Base-by-base conservation (phyloP, 2,329 filamentous ascomycete species). In the Thielaviopsis punctulata region DNA sequence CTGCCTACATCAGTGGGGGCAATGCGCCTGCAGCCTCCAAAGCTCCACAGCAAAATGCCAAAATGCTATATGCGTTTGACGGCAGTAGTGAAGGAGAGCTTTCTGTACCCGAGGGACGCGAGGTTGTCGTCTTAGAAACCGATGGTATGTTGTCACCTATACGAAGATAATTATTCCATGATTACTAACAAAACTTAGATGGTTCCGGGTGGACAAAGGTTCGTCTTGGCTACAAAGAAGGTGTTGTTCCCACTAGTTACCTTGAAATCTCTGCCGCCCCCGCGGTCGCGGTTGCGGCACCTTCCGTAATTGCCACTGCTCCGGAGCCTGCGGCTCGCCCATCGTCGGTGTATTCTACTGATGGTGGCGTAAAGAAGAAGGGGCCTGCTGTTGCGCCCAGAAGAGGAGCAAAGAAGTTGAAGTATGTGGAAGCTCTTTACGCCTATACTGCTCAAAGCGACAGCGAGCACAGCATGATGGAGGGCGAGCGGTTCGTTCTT, bases 191-290 rank as follows among this genome's bases (percentile, higher is more conserved):
- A 33, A 48, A 25, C 22, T 59, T 36, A 95, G 90, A 94, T 66
- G 90, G 90, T 55, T 81, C 83, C 41, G 92, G 92, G 43, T 98
- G 92, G 92, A 77, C 87, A 60, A 90, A 84, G 64, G 80, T 98
- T 55, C 82, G 84, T 49, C 74, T 76, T 30, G 84, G 83, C 18
- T 76, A 75, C 58, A 80, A 80, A 58, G 82, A 90, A 67, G 92
- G 92, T 36, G 74, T 96, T 23, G 89, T 98, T 0, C 92, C 92
- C 1, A 77, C 88, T 5, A 76, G 81, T 5, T 98, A 98, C 64
- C 72, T 95, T 45, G 89, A 96, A 60, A 63, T 82, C 9, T 66
- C 73, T 15, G 65, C 70, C 7, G 65, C 67, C 2, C 67, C 71
- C 10, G 24, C 39, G 1, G 36, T 27, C 10, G 22, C 48, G n/a